These are phyloP conservation scores for Wickerhamomyces sp. DNA, from an alignment of 1,139 yeast genomes.

Conservation along the genomic window DNA sequence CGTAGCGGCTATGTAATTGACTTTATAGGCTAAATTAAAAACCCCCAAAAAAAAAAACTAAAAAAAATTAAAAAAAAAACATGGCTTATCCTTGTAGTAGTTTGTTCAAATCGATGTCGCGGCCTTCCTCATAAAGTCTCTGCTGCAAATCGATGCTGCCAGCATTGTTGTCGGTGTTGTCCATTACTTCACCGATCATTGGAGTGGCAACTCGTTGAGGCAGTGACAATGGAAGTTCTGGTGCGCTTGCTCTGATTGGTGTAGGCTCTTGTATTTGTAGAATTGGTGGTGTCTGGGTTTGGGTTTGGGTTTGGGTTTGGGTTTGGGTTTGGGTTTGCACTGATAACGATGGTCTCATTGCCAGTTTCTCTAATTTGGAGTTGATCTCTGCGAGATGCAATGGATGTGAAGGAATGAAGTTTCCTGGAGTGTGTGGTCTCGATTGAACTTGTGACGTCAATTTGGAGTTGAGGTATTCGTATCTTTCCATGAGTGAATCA, in stretches of 20 bases:
- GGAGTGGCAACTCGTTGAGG: slow-evolving; percentile 10
- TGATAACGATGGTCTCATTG: slow-evolving; percentile 7
- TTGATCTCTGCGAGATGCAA: slow-evolving; percentile 26
- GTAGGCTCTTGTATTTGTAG: slow-evolving; percentile 13
- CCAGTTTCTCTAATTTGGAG: slow-evolving; percentile 39
- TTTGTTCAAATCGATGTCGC: slow-evolving; percentile 3
- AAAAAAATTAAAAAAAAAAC: too few relatives aligned
- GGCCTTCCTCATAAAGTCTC: slow-evolving; percentile 7
- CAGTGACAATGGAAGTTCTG: slow-evolving; percentile 2
- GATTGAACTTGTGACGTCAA: slow-evolving; percentile 3
- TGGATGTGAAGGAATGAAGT: slow-evolving; percentile 7
- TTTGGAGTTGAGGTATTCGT: slow-evolving; percentile 28
- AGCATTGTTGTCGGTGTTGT: not conserved
- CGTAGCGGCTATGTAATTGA: too few relatives aligned
- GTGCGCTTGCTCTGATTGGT: slow-evolving; percentile 9
- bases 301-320: not conserved
- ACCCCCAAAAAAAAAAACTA: too few relatives aligned
- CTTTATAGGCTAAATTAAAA: too few relatives aligned
- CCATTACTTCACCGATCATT: slow-evolving; percentile 9
- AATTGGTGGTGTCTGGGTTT: slow-evolving; percentile 2
- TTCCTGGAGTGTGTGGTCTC: slow-evolving; percentile 17
- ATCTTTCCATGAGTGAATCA: slow-evolving; percentile 30
- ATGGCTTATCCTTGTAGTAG: too few relatives aligned
- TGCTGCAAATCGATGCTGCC: slow-evolving; percentile 4
- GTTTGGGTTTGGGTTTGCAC: not conserved